These are phyloP conservation scores for Pythium volutum DNA, from an alignment of 352 stramenopile genomes.

Conservation along the genomic window DNA sequence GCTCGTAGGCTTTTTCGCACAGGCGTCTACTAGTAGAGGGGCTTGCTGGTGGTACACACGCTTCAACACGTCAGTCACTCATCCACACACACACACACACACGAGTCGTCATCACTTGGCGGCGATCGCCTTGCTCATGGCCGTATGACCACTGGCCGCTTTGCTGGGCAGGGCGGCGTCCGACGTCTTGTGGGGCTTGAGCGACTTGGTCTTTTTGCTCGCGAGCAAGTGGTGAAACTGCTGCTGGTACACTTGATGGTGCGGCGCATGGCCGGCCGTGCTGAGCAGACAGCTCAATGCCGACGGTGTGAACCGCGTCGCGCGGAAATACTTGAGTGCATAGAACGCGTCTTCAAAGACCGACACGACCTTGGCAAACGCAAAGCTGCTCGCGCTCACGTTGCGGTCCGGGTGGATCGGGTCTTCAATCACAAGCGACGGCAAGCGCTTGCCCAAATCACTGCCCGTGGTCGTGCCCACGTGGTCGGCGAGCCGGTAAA, in stretches of 20 bases:
- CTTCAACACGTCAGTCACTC: neutral
- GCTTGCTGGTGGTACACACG: slow-evolving; percentile 8
- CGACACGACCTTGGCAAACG: slow-evolving; percentile 79
- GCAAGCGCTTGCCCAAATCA: slow-evolving; percentile 49
- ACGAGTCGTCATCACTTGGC: slow-evolving; percentile 18
- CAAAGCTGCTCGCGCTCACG: slow-evolving; percentile 84
- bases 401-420: slow-evolving; percentile 87
- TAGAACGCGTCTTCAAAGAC: slow-evolving; percentile 87
- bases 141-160: neutral
- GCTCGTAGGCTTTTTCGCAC: slow-evolving; percentile 1
- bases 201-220: slow-evolving; percentile 4
- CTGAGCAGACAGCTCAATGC: slow-evolving; percentile 79
- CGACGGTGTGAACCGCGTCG: slow-evolving; percentile 71
- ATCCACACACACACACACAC: neutral
- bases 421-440: slow-evolving; percentile 84
- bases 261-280: slow-evolving; percentile 48
- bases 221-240: slow-evolving; percentile 18
- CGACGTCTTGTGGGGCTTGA: neutral
- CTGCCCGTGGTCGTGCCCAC: slow-evolving; percentile 25
- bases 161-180: neutral
- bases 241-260: slow-evolving; percentile 19
- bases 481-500: slow-evolving; percentile 72
- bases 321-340: slow-evolving; percentile 78
- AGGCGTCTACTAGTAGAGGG: slow-evolving; percentile 24
- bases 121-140: slow-evolving; percentile 11